Conservation (phyloP, 129 eudicot species). For the Ambrosia artemisiifolia region DNA sequence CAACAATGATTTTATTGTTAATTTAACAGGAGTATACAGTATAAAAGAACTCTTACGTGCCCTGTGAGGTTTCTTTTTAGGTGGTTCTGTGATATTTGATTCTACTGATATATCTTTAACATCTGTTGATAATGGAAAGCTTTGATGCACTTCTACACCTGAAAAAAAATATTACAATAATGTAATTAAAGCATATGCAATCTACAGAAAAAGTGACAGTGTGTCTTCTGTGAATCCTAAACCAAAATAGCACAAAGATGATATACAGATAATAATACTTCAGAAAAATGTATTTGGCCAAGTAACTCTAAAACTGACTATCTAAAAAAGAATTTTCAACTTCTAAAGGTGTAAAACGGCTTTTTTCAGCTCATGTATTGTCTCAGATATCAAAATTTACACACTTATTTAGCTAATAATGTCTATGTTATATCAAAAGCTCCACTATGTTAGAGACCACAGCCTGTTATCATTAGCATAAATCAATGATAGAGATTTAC, state of each 20-base stretch:
- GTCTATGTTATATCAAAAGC: conserved; percentile 5
- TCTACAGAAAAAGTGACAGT: background rate
- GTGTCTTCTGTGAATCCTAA: background rate
- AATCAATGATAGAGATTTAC: too few relatives aligned
- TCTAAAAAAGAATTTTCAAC: conserved; percentile 6
- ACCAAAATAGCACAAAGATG: conserved; percentile 7
- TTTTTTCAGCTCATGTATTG: conserved; percentile 7
- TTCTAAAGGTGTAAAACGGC: background rate
- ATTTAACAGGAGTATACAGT: conserved; percentile 2
- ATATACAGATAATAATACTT: background rate
- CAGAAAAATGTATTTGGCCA: background rate
- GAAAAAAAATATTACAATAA: conserved; percentile 3
- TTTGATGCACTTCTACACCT: conserved; percentile 42
- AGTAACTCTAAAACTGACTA: background rate
- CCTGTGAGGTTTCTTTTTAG: conserved; percentile 47
- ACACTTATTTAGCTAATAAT: background rate
- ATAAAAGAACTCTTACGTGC: conserved; percentile 53
- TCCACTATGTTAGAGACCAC: too few relatives aligned
- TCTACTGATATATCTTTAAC: conserved; percentile 30
- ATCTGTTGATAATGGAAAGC: conserved; percentile 15
- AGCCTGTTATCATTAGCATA: too few relatives aligned
- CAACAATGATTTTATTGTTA: background rate
- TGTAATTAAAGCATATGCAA: conserved; percentile 2
- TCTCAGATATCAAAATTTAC: background rate
- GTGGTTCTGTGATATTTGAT: conserved; percentile 26